A percentile compares a stretch with the other conserved stretches of the same genome.
phyloP scores from a whole-genome alignment of 2,329 filamentous ascomycete species.

The Colletotrichum tanaceti region DNA sequence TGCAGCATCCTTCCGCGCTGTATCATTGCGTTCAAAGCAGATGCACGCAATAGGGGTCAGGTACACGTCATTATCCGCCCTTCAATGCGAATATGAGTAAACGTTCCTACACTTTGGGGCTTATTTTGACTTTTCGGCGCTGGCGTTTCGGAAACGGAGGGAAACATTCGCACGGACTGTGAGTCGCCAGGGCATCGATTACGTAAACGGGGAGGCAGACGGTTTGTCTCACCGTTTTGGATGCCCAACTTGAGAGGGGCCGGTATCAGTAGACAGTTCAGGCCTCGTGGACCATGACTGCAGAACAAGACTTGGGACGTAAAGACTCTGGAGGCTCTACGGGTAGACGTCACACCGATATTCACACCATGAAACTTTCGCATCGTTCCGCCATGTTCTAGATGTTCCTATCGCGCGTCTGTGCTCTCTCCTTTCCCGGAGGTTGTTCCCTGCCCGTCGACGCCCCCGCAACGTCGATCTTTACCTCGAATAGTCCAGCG shows the following conservation, averaged over 20 bases:
- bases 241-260: not conserved
- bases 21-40: not conserved
- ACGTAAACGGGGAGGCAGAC: not conserved
- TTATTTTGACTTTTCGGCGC: constrained; percentile 15
- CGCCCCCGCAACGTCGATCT: constrained; percentile 4
- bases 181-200: not conserved
- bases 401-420: constrained; percentile 1
- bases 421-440: not conserved
- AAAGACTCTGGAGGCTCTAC: constrained; percentile 7
- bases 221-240: not conserved
- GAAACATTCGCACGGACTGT: constrained; percentile 8
- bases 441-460: not conserved
- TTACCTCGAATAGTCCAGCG: not conserved
- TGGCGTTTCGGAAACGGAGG: constrained; percentile 20
- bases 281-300: not conserved
- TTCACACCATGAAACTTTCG: not conserved
- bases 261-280: constrained; percentile 2
- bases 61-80: constrained; percentile 17
- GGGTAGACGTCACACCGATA: constrained; percentile 28
- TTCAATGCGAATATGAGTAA: not conserved
- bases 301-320: constrained; percentile 11
- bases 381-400: constrained; percentile 4
- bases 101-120: not conserved
- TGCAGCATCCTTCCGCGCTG: not conserved
- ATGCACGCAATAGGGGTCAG: not conserved